phyloP scores from a whole-genome alignment of 2,329 filamentous ascomycete genomes.

The Mycosphaerella sp. region DNA sequence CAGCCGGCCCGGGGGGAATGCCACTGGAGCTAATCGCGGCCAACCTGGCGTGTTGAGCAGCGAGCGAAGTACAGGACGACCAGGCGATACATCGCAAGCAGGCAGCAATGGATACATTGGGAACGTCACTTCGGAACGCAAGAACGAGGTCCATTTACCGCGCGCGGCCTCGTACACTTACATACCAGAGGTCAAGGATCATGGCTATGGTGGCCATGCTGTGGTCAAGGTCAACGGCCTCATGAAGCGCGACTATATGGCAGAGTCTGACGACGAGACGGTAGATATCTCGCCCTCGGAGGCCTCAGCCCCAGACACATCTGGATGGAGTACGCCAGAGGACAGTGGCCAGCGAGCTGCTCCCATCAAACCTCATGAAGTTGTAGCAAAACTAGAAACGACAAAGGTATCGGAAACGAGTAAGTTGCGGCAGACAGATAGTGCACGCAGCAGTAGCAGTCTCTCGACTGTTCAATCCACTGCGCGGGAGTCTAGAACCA shows the following conservation, averaged over 20 bases:
- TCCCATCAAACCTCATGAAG: conserved; percentile 27
- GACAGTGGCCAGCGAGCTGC: conserved; percentile 28
- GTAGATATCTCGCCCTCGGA: conserved; percentile 31
- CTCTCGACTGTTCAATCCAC: conserved; percentile 18
- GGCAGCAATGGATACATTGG: conserved; percentile 8
- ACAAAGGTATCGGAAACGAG: conserved; percentile 20
- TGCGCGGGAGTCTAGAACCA: conserved; percentile 18
- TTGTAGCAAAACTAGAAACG: conserved; percentile 30
- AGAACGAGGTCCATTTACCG: conserved; percentile 35
- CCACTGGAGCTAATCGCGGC: conserved; percentile 8
- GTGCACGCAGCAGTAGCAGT: conserved; percentile 24
- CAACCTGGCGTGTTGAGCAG: conserved; percentile 5
- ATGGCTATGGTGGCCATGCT: conserved; percentile 24
- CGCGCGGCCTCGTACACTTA: conserved; percentile 55
- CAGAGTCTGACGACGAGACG: conserved; percentile 22
- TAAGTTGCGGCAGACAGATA: conserved; percentile 13
- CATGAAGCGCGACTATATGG: conserved; percentile 7
- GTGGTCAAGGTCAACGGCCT: conserved; percentile 40
- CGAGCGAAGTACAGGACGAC: conserved; percentile 11
- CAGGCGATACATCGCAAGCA: conserved; percentile 11
- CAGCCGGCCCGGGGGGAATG: neutral
- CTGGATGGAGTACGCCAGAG: conserved; percentile 41
- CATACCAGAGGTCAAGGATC: conserved; percentile 38
- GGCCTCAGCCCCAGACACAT: conserved; percentile 35
- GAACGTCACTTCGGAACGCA: conserved; percentile 12